phyloP scores from a whole-genome alignment of 495 filamentous ascomycete species.

The Stereocaulon alpinum region DNA sequence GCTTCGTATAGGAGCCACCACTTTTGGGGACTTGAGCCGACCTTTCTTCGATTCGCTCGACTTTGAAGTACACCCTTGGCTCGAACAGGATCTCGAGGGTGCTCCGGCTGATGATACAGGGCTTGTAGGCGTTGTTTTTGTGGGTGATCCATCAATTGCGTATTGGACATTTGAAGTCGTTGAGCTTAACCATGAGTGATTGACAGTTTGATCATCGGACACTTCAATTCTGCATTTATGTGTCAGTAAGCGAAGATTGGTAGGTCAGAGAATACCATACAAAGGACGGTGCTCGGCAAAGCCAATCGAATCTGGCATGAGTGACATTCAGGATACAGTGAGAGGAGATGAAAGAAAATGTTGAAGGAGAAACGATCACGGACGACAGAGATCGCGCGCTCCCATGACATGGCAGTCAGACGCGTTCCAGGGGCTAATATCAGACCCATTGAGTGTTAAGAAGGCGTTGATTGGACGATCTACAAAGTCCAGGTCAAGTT shows the following conservation, averaged over 20 bases:
- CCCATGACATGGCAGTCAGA: neutral
- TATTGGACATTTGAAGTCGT: no score
- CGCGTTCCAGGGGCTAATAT: conserved; percentile 1
- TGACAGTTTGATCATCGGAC: neutral
- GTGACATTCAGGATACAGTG: no score
- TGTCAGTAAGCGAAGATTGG: no score
- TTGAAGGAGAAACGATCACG: no score
- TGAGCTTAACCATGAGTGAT: neutral
- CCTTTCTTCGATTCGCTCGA: neutral
- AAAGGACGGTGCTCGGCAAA: no score
- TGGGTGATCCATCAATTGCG: no score
- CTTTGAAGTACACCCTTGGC: neutral
- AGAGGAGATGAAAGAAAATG: no score
- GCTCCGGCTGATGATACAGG: neutral
- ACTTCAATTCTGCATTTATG: neutral
- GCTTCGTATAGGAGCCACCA: neutral
- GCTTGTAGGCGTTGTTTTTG: no score
- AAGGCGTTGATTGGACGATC: neutral
- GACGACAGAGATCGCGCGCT: no score
- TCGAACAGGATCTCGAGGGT: neutral
- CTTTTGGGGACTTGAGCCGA: neutral
- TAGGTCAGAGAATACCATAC: no score
- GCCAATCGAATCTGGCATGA: no score
- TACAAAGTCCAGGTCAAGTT: neutral
- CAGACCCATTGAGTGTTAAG: neutral